Base-by-base conservation (phyloP, 2,329 filamentous ascomycete genomes). In the Colletotrichum agaves region DNA sequence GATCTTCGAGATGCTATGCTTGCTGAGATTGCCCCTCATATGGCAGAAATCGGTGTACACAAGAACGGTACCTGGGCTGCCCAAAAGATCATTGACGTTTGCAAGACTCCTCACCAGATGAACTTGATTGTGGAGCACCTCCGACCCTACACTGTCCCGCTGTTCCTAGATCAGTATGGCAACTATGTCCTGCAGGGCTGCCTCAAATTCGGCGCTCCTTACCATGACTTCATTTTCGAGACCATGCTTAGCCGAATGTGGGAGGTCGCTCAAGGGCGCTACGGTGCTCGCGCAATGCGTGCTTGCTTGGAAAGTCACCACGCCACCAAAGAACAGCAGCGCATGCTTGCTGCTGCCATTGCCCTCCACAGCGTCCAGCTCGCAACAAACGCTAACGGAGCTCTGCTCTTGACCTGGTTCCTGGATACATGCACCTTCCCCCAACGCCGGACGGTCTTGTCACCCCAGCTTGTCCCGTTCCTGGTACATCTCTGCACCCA, bases 41-140 rank as follows among this genome's bases (percentile, higher is more conserved):
- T 98, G 77, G 94, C 95, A 27, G 94, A 98, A 80, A 98, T 98
- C 80, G 96, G 96, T 74, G 90, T 98, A 7, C 96, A 99, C 86
- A 99, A 99, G 87, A 99, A 99, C 75, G 96, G 96, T 70, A 99
- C 96, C 1, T 99, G 96, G 96, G 96, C 96, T 61, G 96, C 96
- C 1, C 96, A 99, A 81, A 99, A 98, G 86, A 98, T 99, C 75
- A 98, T 99, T 73, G 95, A 98, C 75, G 93, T 97, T 6, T 95
- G 94, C 78, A 93, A 96, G 80, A 93, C 92, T 1, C 89, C 91
- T 5, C 83, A 84, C 44, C 94, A 98, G 80, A 95, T 96, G 90
- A 82, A 84, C 52, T 83, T 93, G 81, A 95, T 99, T 75, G 91
- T 96, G 31, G 90, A 97, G 70, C 87, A 93, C 72, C 84, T 98